These are phyloP conservation scores for Rehmannia glutinosa DNA, from an alignment of 257 asterid species.

Conservation along the genomic window DNA sequence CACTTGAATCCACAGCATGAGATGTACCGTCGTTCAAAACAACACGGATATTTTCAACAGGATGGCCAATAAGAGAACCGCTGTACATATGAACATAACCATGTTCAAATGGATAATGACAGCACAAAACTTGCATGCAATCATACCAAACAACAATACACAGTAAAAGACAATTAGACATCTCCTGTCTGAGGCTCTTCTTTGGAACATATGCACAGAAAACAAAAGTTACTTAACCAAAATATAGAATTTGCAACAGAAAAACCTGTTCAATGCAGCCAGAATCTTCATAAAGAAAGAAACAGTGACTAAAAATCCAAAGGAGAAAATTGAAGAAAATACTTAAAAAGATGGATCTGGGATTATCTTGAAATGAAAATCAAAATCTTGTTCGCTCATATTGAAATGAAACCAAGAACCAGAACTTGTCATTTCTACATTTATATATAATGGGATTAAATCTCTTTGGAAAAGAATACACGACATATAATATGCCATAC, in stretches of 20 bases:
- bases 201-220: too few relatives aligned
- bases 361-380: too few relatives aligned
- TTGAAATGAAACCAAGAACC: neutral
- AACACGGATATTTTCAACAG: slow-evolving; percentile 86
- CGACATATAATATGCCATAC: neutral
- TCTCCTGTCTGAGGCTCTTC: too few relatives aligned
- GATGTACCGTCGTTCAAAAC: slow-evolving; percentile 90
- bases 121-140: too few relatives aligned
- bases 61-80: slow-evolving; percentile 98
- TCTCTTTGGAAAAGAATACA: neutral
- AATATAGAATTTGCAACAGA: too few relatives aligned
- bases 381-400: too few relatives aligned
- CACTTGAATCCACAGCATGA: slow-evolving; percentile 99
- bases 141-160: too few relatives aligned
- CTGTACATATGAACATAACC: slow-evolving; percentile 42
- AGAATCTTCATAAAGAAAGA: too few relatives aligned
- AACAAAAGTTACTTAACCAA: too few relatives aligned
- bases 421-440: neutral
- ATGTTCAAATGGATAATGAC: neutral
- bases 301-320: neutral
- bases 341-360: neutral
- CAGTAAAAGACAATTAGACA: too few relatives aligned
- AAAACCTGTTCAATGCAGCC: too few relatives aligned
- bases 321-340: neutral
- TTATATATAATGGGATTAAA: neutral